Evolutionary conservation across 176 grass and related monocot genomes (phyloP).

Genomic region (Oryza australiensis): DNA sequence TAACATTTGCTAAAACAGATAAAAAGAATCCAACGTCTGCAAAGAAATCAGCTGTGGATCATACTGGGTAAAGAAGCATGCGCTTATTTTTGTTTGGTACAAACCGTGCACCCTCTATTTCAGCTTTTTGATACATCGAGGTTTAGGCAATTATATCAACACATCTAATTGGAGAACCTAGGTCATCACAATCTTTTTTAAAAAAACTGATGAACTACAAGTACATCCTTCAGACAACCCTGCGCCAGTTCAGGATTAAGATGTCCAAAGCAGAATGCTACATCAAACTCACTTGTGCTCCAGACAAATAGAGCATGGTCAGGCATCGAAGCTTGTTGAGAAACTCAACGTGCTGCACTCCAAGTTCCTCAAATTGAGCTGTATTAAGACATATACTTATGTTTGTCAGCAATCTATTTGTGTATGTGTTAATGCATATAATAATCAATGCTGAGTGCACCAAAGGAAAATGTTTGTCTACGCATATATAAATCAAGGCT

Average conservation of each 20-base stretch:
- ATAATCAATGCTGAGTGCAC: neutral
- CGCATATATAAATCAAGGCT: too few species aligned
- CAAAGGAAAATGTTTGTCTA: neutral
- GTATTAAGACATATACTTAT: slow-evolving; percentile 36
- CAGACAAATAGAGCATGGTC: neutral
- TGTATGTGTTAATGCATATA: neutral
- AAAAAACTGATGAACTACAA: neutral
- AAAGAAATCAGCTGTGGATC: neutral
- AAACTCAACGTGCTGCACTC: slow-evolving; percentile 85
- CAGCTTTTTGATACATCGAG: neutral
- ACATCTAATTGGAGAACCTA: slow-evolving; percentile 22
- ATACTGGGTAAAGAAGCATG: neutral
- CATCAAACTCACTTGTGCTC: neutral
- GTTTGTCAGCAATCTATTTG: slow-evolving; percentile 18
- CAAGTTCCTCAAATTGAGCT: slow-evolving; percentile 92
- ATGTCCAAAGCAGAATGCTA: neutral
- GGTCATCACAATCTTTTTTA: slow-evolving; percentile 30
- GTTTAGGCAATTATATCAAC: neutral
- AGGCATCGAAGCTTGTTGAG: slow-evolving; percentile 70
- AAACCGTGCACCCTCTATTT: neutral
- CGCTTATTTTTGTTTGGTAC: slow-evolving; percentile 14
- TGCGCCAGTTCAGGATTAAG: neutral
- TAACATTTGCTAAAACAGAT: neutral
- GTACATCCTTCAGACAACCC: neutral
- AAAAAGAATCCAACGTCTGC: neutral